phyloP scores from a whole-genome alignment of 768 basidiomycete species.

The Kwoniella botswanensis region DNA sequence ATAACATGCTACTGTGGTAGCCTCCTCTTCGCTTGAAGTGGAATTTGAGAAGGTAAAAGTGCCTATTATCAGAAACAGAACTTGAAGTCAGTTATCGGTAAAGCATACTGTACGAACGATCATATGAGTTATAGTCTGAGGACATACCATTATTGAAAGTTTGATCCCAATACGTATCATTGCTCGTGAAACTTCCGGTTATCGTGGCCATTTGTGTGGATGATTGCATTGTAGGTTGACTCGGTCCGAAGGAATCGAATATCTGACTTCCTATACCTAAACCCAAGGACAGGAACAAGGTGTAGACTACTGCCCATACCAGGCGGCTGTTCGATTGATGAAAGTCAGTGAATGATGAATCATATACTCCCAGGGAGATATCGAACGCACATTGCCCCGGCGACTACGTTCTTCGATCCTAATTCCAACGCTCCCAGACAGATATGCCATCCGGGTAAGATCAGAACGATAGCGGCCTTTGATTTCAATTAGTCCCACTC shows the following conservation, averaged over 20 bases:
- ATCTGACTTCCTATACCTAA: conserved; percentile 47
- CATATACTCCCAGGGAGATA: not conserved
- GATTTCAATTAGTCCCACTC: too few relatives aligned
- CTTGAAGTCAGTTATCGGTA: too few relatives aligned
- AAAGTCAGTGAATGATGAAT: not conserved
- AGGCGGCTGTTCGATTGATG: conserved; percentile 25
- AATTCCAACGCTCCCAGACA: conserved; percentile 50
- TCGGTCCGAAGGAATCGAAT: conserved; percentile 42
- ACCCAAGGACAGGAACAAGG: conserved; percentile 48
- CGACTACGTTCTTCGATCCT: conserved; percentile 46
- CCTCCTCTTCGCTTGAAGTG: conserved; percentile 29
- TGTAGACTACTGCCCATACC: conserved; percentile 52
- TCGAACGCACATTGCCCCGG: conserved; percentile 42
- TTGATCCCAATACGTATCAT: conserved; percentile 43
- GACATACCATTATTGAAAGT: conserved; percentile 46
- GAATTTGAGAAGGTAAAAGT: conserved; percentile 50
- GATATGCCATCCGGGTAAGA: conserved; percentile 51
- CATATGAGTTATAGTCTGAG: too few relatives aligned
- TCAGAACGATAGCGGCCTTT: conserved; percentile 43
- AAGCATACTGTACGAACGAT: too few relatives aligned
- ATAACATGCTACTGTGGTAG: conserved; percentile 42
- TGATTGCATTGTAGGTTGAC: conserved; percentile 21
- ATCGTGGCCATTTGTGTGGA: conserved; percentile 32
- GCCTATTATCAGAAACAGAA: conserved; percentile 20
- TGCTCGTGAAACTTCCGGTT: conserved; percentile 38